Base-by-base conservation (phyloP, 2,329 filamentous ascomycete genomes). In the Leptographium galeiforme region DNA sequence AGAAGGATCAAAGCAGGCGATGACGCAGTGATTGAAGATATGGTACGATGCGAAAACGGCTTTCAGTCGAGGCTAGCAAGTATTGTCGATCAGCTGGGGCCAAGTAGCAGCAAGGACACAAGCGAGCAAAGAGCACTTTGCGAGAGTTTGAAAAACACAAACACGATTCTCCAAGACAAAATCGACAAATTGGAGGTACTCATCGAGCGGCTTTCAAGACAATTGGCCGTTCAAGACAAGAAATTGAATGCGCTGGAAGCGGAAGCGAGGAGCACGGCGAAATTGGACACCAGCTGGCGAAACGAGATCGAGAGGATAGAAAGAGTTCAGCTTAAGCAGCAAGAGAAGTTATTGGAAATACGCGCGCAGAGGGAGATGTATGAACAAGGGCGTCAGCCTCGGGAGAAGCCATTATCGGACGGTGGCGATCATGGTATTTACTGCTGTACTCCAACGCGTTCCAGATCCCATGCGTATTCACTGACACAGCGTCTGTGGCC, bases 161-260 rank as follows among this genome's bases (percentile, higher is more conserved):
- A 36, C 38, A 46, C 40, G 18, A 36, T 16, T 11, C 44, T 55
- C 4, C 55, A 58, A 14, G 39, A 40, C 33, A 55, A 57, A 19
- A 38, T 56, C 19, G 53, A 57, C 10, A 47, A 40, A 8, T 48
- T 59, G 6, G 57, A 59, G 33, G 16, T 39, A 18, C 52, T 43
- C 0, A 34, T 53, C 11, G 32, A 47, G 46, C 53, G 52, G 5
- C 53, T 57, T 14, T 53, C 52, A 2, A 46, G 50, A 7, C 53
- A 56, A 3, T 38, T 56, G 19, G 33, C 47, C 3, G 36, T 25
- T 14, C 43, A 57, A 33, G 46, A 39, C 4, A 38, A 54, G 12
- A 55, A 48, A 12, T 53, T 56, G 16, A 46, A 50, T 4, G 18
- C n/a, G 8, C 47, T 59, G 13, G 56, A 56, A 16, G 41, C 16